Evolutionary conservation across 768 basidiomycete genomes (phyloP).

Genomic region (Pseudohyphozyma bogoriensis): DNA sequence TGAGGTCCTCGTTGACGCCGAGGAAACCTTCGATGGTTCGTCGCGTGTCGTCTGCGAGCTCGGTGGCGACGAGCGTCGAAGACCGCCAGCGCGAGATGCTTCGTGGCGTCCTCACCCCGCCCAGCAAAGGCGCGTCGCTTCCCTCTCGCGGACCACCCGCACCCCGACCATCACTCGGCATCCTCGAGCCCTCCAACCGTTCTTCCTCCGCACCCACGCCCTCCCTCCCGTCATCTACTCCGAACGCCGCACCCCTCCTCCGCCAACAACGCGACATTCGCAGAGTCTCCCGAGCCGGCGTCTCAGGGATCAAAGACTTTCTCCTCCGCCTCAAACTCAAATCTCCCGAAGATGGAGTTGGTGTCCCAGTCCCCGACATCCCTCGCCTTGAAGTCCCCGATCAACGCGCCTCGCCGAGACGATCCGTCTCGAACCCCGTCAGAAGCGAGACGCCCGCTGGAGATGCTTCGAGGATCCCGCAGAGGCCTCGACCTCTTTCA

Average conservation of each 20-base stretch:
- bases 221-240: neutral
- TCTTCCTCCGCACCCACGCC: neutral
- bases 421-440: constrained; percentile 17
- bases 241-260: neutral
- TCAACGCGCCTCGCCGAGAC: neutral
- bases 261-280: constrained; percentile 1
- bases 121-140: constrained; percentile 17
- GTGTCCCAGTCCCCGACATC: neutral
- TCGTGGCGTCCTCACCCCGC: constrained; percentile 9
- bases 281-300: constrained; percentile 12
- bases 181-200: neutral
- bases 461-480: neutral
- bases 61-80: constrained; percentile 18
- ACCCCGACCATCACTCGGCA: constrained; percentile 6
- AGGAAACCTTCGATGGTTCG: neutral
- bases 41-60: neutral
- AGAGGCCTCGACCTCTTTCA: too few species aligned
- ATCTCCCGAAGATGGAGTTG: constrained; percentile 18
- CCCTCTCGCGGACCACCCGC: constrained; percentile 13
- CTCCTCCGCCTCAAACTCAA: constrained; percentile 17
- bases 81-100: constrained; percentile 26
- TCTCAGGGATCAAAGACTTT: constrained; percentile 23
- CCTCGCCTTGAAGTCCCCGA: neutral
- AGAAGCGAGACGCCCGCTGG: neutral
- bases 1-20: too few species aligned